Conservation (phyloP, 306 rosid species). For the Cicer pinnatifidum region DNA sequence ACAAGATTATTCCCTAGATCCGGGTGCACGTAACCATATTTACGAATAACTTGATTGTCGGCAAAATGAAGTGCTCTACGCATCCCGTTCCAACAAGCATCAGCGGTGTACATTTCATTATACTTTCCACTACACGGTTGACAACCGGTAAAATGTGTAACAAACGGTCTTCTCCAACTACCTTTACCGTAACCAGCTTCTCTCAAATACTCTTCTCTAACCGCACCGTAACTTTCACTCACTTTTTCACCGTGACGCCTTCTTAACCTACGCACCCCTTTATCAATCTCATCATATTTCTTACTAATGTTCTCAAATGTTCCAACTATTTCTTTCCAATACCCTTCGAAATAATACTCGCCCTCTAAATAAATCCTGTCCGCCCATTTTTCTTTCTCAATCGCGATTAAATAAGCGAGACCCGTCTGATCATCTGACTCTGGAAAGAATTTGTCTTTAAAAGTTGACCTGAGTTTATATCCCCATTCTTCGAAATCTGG, state of each 20-base stretch:
- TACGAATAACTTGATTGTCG: conserved; percentile 81
- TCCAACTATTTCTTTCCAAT: conserved; percentile 72
- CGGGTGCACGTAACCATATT: conserved; percentile 60
- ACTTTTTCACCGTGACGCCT: conserved; percentile 79
- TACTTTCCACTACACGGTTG: conserved; percentile 90
- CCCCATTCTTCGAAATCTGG: conserved; percentile 81
- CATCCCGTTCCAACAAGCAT: conserved; percentile 82
- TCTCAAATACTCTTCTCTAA: conserved; percentile 55
- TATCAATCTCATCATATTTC: conserved; percentile 54
- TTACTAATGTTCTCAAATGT: conserved; percentile 49
- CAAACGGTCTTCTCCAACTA: conserved; percentile 73
- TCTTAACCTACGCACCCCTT: conserved; percentile 49
- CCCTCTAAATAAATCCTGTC: conserved; percentile 70
- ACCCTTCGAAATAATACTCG: conserved; percentile 76
- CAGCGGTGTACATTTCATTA: conserved; percentile 60
- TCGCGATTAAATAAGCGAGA: conserved; percentile 71
- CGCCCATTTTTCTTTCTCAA: conserved; percentile 65
- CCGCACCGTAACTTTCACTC: conserved; percentile 61
- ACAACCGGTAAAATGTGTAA: conserved; percentile 89
- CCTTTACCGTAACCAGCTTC: conserved; percentile 57
- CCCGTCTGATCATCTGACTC: conserved; percentile 96
- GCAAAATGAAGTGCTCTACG: conserved; percentile 70
- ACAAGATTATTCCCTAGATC: conserved; percentile 47
- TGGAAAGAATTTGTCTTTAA: conserved; percentile 75
- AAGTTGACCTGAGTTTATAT: conserved; percentile 49